Conservation (phyloP, 345 rosid species). For the Reutealis trisperma region DNA sequence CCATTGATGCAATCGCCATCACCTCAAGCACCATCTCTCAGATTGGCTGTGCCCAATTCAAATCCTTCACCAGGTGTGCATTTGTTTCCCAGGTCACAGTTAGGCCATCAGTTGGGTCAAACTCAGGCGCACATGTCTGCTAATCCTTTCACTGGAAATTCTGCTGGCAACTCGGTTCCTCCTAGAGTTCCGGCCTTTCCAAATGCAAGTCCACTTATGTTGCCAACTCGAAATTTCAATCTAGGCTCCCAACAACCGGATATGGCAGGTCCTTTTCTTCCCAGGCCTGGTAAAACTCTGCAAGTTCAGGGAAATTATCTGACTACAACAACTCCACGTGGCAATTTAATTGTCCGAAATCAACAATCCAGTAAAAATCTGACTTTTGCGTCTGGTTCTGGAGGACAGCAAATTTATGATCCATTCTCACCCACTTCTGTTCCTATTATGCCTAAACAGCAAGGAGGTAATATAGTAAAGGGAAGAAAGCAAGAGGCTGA, state of each 20-base stretch:
- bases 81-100: conserved; percentile 44
- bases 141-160: conserved; percentile 28
- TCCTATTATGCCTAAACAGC: conserved; percentile 44
- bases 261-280: conserved; percentile 47
- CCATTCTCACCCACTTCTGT: conserved; percentile 79
- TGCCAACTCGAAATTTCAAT: conserved; percentile 41
- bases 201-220: conserved; percentile 34
- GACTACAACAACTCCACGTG: conserved; percentile 31
- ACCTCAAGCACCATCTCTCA: conserved; percentile 43
- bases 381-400: conserved; percentile 25
- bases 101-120: conserved; percentile 51
- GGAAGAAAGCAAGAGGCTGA: conserved; percentile 52
- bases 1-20: conserved; percentile 32
- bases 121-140: conserved; percentile 26
- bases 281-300: conserved; percentile 49
- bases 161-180: conserved; percentile 28
- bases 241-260: conserved; percentile 38
- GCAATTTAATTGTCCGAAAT: conserved; percentile 28
- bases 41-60: conserved; percentile 29
- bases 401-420: conserved; percentile 71
- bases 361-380: conserved; percentile 34
- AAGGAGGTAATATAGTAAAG: conserved; percentile 27
- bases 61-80: conserved; percentile 49
- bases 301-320: conserved; percentile 46
- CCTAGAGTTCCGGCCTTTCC: conserved; percentile 48